Percentiles rank a stretch among this genome's conserved stretches.
phyloP scores from a whole-genome alignment of 208 protist species.

The Trypanosoma conorhini region DNA sequence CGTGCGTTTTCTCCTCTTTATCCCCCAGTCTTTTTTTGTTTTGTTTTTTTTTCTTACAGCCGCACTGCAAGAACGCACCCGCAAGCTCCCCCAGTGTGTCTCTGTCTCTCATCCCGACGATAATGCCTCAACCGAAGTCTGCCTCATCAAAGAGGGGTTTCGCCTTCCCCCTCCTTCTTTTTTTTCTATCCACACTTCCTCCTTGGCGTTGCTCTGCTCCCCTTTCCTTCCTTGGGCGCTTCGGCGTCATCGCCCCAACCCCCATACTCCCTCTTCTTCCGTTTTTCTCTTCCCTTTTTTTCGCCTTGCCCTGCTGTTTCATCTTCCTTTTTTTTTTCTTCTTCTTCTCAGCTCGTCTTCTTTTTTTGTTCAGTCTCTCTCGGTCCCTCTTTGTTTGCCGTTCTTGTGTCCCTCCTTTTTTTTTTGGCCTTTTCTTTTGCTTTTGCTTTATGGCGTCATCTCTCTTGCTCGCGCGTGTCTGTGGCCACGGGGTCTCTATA shows the following conservation, averaged over 20 bases:
- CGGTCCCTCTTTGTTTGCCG: not conserved
- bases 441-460: not conserved
- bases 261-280: not conserved
- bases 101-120: too few relatives aligned
- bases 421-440: not conserved
- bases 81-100: not conserved
- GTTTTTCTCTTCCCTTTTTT: not conserved
- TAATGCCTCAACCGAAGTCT: too few relatives aligned
- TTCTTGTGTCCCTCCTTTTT: not conserved
- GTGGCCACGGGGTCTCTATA: not conserved
- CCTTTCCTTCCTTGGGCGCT: too few relatives aligned
- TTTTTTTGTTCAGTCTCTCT: not conserved
- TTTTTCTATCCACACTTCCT: not conserved
- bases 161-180: too few relatives aligned
- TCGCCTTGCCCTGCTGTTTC: not conserved
- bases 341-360: not conserved
- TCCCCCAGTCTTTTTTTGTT: constrained; percentile 2
- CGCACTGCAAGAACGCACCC: not conserved
- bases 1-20: not conserved
- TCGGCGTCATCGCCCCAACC: not conserved
- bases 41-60: constrained; percentile 4
- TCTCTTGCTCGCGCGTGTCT: not conserved
- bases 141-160: too few relatives aligned
- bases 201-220: not conserved
- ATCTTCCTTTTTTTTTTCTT: not conserved